Evolutionary conservation across 331 rosid genomes (phyloP).

Genomic region (Malus hybrid): DNA sequence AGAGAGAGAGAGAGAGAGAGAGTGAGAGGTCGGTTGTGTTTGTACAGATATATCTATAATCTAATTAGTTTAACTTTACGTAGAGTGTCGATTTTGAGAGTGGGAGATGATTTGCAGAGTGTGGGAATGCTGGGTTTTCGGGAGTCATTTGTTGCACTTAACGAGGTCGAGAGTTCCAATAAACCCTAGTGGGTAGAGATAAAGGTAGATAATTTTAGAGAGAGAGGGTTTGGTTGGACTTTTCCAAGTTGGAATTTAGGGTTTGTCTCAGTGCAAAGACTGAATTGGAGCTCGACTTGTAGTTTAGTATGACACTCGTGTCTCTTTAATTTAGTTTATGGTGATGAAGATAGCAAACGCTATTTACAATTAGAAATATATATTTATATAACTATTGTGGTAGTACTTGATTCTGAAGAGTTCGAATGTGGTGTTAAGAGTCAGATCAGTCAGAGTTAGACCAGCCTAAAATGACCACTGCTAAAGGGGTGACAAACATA

Average conservation of each 20-base stretch:
- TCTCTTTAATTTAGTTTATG: conserved; percentile 15
- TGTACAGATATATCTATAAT: not conserved
- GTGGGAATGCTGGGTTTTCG: conserved; percentile 98
- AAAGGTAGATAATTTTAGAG: not conserved
- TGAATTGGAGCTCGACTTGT: conserved; percentile 22
- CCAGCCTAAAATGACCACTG: conserved; percentile 47
- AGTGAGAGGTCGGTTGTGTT: conserved; percentile 6
- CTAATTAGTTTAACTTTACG: conserved; percentile 45
- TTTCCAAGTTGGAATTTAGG: conserved; percentile 70
- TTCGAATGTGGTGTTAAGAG: conserved; percentile 34
- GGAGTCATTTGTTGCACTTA: conserved; percentile 63
- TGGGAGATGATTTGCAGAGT: conserved; percentile 69
- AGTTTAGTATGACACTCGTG: conserved; percentile 61
- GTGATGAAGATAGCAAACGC: not conserved
- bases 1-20: conserved; percentile 12
- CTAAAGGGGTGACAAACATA: conserved; percentile 29
- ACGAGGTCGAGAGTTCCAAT: conserved; percentile 97
- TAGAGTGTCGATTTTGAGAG: conserved; percentile 35
- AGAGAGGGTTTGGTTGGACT: conserved; percentile 21
- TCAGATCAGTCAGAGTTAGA: conserved; percentile 24
- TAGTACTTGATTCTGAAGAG: conserved; percentile 31
- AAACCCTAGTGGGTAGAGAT: conserved; percentile 34
- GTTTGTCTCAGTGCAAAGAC: conserved; percentile 58
- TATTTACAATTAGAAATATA: not conserved
- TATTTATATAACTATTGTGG: not conserved